Conservation (phyloP, 2,329 filamentous ascomycete genomes). For the Pseudocercospora ulei region DNA sequence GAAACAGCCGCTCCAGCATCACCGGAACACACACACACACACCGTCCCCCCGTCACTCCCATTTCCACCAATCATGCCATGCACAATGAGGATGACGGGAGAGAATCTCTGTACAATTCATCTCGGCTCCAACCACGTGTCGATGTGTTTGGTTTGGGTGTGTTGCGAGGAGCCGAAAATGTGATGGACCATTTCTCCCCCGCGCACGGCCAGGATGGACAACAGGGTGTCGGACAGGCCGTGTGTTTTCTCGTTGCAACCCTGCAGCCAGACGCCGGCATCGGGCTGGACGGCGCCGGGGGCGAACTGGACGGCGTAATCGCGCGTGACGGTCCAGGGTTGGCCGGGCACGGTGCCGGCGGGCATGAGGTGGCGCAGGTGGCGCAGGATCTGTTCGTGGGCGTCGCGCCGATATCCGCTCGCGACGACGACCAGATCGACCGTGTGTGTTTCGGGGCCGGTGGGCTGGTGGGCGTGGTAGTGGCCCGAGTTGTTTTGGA, state of each 20-base stretch:
- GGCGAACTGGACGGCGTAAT: slow-evolving; percentile 69
- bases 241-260: slow-evolving; percentile 85
- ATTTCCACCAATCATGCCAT: neutral
- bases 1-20: slow-evolving; percentile 2
- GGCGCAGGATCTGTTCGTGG: slow-evolving; percentile 66
- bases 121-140: slow-evolving; percentile 14
- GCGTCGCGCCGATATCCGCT: slow-evolving; percentile 74
- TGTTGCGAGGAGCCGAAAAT: slow-evolving; percentile 31
- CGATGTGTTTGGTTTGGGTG: slow-evolving; percentile 15
- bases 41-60: neutral
- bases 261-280: slow-evolving; percentile 83
- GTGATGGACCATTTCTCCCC: slow-evolving; percentile 35
- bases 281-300: slow-evolving; percentile 57
- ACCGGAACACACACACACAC: neutral
- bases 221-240: slow-evolving; percentile 51
- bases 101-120: neutral
- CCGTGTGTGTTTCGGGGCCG: slow-evolving; percentile 53
- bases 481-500: slow-evolving; percentile 45
- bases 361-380: slow-evolving; percentile 57
- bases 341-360: slow-evolving; percentile 39
- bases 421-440: slow-evolving; percentile 73
- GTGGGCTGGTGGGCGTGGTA: slow-evolving; percentile 36
- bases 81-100: slow-evolving; percentile 2
- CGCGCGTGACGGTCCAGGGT: slow-evolving; percentile 58
- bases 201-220: slow-evolving; percentile 33